Evolutionary conservation across 805 yeast genomes (phyloP).

Genomic region (Wickerhamomyces chambardii): DNA sequence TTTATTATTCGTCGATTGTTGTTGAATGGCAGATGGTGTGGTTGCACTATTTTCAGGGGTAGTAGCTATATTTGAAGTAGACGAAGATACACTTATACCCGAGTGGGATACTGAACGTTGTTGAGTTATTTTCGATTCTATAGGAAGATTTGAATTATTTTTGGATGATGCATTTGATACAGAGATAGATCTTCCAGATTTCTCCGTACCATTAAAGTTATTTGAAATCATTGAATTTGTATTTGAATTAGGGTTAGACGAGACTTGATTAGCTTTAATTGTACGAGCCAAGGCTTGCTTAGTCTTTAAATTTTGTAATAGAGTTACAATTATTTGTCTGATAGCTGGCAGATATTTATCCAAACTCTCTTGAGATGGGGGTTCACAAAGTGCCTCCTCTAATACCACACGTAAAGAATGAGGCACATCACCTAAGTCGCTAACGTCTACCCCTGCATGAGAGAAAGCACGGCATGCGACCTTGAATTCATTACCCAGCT

Average conservation of each 20-base stretch:
- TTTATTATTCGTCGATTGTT: slow-evolving; percentile 2
- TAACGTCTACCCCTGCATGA: slow-evolving; percentile 68
- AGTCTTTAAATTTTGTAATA: slow-evolving; percentile 69
- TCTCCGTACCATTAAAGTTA: no score
- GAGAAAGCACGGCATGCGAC: slow-evolving; percentile 75
- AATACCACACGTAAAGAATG: slow-evolving; percentile 66
- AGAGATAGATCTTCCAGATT: slow-evolving; percentile 2
- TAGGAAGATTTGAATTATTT: not conserved
- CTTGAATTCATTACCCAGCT: slow-evolving; percentile 88
- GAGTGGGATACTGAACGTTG: not conserved
- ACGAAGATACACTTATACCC: not conserved
- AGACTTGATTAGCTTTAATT: slow-evolving; percentile 17
- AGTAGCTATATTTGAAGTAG: no score
- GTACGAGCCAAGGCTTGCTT: slow-evolving; percentile 58
- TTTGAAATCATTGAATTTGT: no score
- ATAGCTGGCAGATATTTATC: slow-evolving; percentile 79
- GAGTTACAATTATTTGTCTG: slow-evolving; percentile 73
- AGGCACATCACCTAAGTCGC: slow-evolving; percentile 89
- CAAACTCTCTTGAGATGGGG: slow-evolving; percentile 74
- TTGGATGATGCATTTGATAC: not conserved
- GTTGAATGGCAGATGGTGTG: no score
- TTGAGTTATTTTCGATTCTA: not conserved
- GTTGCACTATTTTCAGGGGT: no score
- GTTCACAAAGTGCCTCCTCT: slow-evolving; percentile 79
- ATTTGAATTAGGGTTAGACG: slow-evolving; percentile 4